These are phyloP conservation scores for Camellia lanceoleosa DNA, from an alignment of 148 eudicot genomes.

Conservation along the genomic window DNA sequence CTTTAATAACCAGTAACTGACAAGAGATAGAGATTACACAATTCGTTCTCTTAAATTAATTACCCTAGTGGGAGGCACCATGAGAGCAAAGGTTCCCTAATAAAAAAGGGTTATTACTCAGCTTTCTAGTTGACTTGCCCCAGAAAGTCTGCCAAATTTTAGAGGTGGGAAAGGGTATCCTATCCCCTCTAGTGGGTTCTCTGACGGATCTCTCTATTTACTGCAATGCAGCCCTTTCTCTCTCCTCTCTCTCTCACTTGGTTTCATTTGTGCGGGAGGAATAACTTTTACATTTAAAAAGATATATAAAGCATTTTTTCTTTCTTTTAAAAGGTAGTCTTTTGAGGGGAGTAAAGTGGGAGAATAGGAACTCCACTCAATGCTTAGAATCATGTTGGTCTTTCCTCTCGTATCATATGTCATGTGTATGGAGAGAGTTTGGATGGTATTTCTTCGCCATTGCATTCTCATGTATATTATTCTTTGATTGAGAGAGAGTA, in stretches of 20 bases:
- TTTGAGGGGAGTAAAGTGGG: neutral
- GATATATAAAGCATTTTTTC: neutral
- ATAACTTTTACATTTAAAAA: neutral
- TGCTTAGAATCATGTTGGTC: neutral
- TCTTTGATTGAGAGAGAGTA: neutral
- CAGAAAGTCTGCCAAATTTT: neutral
- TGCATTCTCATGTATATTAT: neutral
- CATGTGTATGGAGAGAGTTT: too few relatives aligned
- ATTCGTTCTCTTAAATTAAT: neutral
- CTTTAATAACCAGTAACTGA: neutral
- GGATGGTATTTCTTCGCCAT: neutral
- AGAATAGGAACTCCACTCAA: neutral
- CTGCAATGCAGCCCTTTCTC: neutral
- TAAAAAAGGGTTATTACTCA: neutral
- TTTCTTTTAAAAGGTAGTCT: neutral
- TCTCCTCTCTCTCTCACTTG: neutral
- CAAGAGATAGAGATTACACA: neutral
- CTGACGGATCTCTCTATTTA: slow-evolving; percentile 13
- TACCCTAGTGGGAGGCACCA: slow-evolving; percentile 12
- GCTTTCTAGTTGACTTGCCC: slow-evolving; percentile 16
- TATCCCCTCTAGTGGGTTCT: neutral
- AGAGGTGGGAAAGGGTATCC: neutral
- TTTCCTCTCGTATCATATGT: neutral
- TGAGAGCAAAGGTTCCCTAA: slow-evolving; percentile 11
- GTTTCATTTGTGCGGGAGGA: neutral